A percentile compares a stretch with the other conserved stretches of the same genome.
Conservation (phyloP, 2,329 filamentous ascomycete genomes). For the Huntiella bhutanensis region DNA sequence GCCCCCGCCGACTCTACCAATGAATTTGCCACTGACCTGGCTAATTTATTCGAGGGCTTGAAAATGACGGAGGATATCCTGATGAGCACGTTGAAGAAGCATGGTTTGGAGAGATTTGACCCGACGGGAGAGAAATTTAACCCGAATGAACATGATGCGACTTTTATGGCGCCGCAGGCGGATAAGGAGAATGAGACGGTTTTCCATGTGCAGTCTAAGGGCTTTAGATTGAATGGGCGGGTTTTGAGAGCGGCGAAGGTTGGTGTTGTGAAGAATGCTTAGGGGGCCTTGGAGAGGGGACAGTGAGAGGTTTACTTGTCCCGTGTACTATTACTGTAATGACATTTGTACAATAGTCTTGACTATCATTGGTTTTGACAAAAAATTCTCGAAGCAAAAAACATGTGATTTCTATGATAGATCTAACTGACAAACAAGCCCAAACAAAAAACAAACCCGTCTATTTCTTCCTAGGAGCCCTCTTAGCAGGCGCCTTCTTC, state of each 20-base stretch:
- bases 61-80: conserved; percentile 90
- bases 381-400: background rate
- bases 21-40: conserved; percentile 50
- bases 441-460: background rate
- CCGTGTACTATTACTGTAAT: conserved; percentile 12
- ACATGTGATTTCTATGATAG: background rate
- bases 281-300: conserved; percentile 11
- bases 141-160: conserved; percentile 90
- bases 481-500: conserved; percentile 31
- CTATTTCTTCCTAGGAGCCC: conserved; percentile 12
- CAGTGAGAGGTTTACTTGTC: background rate
- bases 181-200: conserved; percentile 81
- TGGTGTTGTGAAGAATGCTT: conserved; percentile 74
- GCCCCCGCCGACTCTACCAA: background rate
- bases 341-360: background rate
- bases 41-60: conserved; percentile 68
- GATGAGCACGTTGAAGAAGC: conserved; percentile 75
- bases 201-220: conserved; percentile 87
- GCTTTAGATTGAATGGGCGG: conserved; percentile 82
- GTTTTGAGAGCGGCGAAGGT: conserved; percentile 86
- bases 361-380: background rate
- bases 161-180: conserved; percentile 74
- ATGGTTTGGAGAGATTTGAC: conserved; percentile 79
- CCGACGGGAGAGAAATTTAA: conserved; percentile 78
- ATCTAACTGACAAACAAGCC: background rate